phyloP scores from a whole-genome alignment of 2,329 filamentous ascomycete genomes.

The Colletotrichum caudatum region DNA sequence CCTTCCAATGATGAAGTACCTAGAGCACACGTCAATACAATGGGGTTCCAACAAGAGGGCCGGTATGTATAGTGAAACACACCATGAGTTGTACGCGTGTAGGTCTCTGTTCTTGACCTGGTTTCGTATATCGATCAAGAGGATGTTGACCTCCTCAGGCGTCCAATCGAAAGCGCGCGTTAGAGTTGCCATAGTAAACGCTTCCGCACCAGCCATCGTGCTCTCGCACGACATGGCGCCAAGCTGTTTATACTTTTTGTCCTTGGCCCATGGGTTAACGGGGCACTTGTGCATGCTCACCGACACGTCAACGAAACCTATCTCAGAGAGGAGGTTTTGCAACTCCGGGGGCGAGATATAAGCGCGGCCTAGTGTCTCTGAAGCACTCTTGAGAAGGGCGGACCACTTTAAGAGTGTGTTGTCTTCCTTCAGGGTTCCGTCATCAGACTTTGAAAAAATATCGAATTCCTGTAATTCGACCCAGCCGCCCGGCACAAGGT shows the following conservation, averaged over 20 bases:
- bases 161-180: conserved; percentile 49
- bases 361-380: conserved; percentile 47
- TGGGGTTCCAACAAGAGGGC: too few species aligned
- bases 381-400: conserved; percentile 47
- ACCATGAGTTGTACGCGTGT: too few species aligned
- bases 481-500: conserved; percentile 58
- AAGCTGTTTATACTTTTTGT: conserved; percentile 63
- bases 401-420: conserved; percentile 49
- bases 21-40: background rate
- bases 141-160: conserved; percentile 47
- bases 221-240: conserved; percentile 53
- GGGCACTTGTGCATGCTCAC: conserved; percentile 63
- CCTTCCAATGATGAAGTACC: background rate
- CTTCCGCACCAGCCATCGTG: conserved; percentile 48
- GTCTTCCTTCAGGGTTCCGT: conserved; percentile 51
- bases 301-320: conserved; percentile 65
- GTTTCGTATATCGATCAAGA: conserved; percentile 49
- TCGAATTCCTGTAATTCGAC: conserved; percentile 58
- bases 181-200: conserved; percentile 48
- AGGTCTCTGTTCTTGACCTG: conserved; percentile 47
- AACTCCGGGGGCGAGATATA: conserved; percentile 41
- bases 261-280: conserved; percentile 63
- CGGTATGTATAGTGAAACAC: too few species aligned
- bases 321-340: conserved; percentile 58
- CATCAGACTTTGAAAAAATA: conserved; percentile 54